Evolutionary conservation across 2,329 filamentous ascomycete genomes (phyloP), one percentile per base, ranked within the genome.

Genomic region (Sclerotiophoma versabilis): DNA sequence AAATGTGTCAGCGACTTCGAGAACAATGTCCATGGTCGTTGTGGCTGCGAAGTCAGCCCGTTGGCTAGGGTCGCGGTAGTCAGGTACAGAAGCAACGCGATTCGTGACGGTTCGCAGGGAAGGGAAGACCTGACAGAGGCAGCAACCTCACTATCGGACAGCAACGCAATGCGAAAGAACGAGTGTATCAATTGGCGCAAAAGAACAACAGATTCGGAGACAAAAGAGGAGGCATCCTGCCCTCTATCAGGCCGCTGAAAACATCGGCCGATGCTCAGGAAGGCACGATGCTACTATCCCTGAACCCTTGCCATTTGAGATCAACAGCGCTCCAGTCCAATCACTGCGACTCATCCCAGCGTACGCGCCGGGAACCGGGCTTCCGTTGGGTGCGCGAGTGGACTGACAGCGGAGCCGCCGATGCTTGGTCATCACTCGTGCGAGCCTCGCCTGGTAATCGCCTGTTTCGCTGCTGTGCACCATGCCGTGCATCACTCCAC

Each of bases 1-100:
- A 70, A 89, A 91, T 66, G 88, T 91, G 78, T 98, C 93, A 77
- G 86, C 84, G 56, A 93, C 68, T 77, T 97, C 93, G 63, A 97
- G 88, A 38, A 95, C 86, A 78, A 97, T 86, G 82, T 98, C 93
- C 93, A 98, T 97, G 76, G 19, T 41, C 19, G 34, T 46, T 30
- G 41, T 49, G 37, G 54, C 39, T 54, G 57, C 46, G 53, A 43
- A 27, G 19, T 27, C 48, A 51, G 33, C 39, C 34, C 46, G 47
- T n/a, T 38, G 58, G 56, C 38, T 25, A 34, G 27, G 56, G 47
- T 46, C 23, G 39, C 34, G 22, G 41, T 47, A 30, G 33, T 65
- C 61, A 67, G 64, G 64, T 49, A 65, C 64, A 32, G 29, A 27
- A 58, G 45, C 22, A 48, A 36, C 54, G 59, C 49, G 61, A 65